Conservation (phyloP, 352 stramenopile genomes). For the Phytophthora pini region DNA sequence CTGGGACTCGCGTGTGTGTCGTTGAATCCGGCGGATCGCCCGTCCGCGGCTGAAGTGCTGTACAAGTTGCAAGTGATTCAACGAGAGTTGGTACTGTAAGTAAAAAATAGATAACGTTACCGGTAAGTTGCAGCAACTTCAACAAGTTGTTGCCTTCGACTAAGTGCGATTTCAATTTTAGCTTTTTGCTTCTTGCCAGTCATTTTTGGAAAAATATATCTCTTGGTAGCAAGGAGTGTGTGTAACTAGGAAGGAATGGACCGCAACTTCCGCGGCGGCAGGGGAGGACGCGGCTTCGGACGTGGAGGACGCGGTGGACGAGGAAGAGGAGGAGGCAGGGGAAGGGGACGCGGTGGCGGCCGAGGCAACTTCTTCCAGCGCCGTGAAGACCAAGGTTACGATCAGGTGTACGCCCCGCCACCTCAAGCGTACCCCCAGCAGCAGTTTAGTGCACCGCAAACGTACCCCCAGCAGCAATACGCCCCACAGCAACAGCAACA, state of each 20-base stretch:
- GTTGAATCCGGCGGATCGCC: slow-evolving; percentile 31
- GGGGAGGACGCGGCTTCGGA: slow-evolving; percentile 37
- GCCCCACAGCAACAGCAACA: slow-evolving; percentile 17
- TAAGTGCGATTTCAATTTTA: not conserved
- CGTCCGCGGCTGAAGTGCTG: slow-evolving; percentile 28
- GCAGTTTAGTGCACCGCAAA: slow-evolving; percentile 15
- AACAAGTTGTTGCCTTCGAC: too few relatives aligned
- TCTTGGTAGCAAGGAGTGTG: too few relatives aligned
- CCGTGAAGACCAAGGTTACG: slow-evolving; percentile 26
- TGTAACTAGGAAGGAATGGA: slow-evolving; percentile 26
- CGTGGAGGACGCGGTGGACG: slow-evolving; percentile 25
- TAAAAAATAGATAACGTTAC: not conserved
- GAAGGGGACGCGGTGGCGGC: slow-evolving; percentile 42
- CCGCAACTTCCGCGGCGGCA: slow-evolving; percentile 37
- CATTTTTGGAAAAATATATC: not conserved
- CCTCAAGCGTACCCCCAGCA: slow-evolving; percentile 16
- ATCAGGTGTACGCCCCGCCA: slow-evolving; percentile 12
- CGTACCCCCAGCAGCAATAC: slow-evolving; percentile 7
- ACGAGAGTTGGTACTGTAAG: not conserved
- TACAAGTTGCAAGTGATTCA: slow-evolving; percentile 19
- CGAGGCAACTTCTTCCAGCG: slow-evolving; percentile 30
- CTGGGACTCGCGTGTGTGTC: slow-evolving; percentile 35
- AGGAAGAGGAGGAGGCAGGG: slow-evolving; percentile 35
- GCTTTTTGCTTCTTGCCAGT: not conserved
- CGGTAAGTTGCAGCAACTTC: too few relatives aligned